Base-by-base conservation (phyloP, 345 rosid genomes). In the Brassica cretica region DNA sequence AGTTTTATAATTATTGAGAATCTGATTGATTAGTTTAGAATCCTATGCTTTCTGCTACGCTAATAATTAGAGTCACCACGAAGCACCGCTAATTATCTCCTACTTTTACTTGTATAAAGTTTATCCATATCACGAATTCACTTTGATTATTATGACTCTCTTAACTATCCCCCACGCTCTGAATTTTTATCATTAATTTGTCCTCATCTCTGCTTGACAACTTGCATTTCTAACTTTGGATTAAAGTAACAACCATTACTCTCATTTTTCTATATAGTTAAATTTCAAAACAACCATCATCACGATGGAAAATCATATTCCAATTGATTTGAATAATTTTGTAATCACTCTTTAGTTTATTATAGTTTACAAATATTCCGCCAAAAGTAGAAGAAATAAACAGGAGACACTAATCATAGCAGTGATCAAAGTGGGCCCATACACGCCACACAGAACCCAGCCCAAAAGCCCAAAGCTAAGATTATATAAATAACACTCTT, bases 11-110 rank as follows among this genome's bases (percentile, higher is more conserved):
- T 9, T 10, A 3, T 32, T 44, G 19, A 27, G 56, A 74, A 69
- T 27, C 61, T 69, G 68, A 70, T 70, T 79, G 76, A 74, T 70
- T 70, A 39, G 35, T 55, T 19, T 69, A 80, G 76, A 74, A 80
- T 80, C 79, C 79, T 39, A 80, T 80, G 82, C 79, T 80, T 80
- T 80, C 82, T 78, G 82, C 82, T 69, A 69, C 11, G 63, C 76
- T 75, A 70, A 74, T 80, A 29, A 80, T 80, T 74, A 69, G 78
- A 68, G 53, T 73, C 78, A 68, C 74, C 60, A 46, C 58, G 27
- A 44, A 78, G 61, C 70, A 67, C 59, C 35, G 58, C 77, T 72
- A 78, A 73, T 66, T 24, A 73, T 67, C 69, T 58, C 63, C n/a
- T 11, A 35, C 71, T 79, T 79, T 79, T 62, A 73, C 78, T 25